Evolutionary conservation across 352 stramenopile species (phyloP), one percentile per base, ranked within the genome.

Genomic region (Pythium monospermum): DNA sequence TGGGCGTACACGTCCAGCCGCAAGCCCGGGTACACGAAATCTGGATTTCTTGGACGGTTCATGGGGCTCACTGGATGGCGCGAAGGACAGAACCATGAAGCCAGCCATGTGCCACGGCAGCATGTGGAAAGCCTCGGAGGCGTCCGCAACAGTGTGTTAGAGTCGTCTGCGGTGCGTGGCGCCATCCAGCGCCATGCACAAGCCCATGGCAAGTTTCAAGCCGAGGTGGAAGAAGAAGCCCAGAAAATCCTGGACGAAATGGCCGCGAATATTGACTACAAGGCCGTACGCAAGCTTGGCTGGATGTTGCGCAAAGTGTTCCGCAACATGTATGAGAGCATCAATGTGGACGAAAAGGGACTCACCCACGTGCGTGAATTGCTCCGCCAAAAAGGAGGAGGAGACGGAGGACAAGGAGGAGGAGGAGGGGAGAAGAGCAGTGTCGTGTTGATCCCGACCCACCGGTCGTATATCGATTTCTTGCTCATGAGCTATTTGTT

Each of bases 1-100:
- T 95, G 85, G 85, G 83, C 85, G 7, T 95, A 93, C 49, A 95
- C 85, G 23, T 93, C 82, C 10, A 94, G 85, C 40, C 77, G 85
- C 46, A 90, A 91, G 41, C 85, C 85, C 11, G 85, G 85, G 7
- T 95, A 94, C 57, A 95, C 85, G 10, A 85, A 85, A 37, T 87
- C 81, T 0, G 85, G 85, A 4, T 26, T 95, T 4, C 68, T 94
- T 0, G 85, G 85, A 0, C 79, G 85, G 2, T 69, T 95, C 39
- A 93, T 95, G 81, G 85, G 85, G 0, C 59, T 94, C 41, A 95
- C 85, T 2, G 85, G 85, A 1, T 95, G 85, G 85, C 70, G 73
- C 13, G 85, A 95, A 64, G 85, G 85, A 26, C 69, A 86, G 50
- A 86, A 90, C 28, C 85, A 95, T 61, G 85, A 95, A 47, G 85